Conservation (phyloP, 2,329 filamentous ascomycete genomes). For the Neofusicoccum sp. region DNA sequence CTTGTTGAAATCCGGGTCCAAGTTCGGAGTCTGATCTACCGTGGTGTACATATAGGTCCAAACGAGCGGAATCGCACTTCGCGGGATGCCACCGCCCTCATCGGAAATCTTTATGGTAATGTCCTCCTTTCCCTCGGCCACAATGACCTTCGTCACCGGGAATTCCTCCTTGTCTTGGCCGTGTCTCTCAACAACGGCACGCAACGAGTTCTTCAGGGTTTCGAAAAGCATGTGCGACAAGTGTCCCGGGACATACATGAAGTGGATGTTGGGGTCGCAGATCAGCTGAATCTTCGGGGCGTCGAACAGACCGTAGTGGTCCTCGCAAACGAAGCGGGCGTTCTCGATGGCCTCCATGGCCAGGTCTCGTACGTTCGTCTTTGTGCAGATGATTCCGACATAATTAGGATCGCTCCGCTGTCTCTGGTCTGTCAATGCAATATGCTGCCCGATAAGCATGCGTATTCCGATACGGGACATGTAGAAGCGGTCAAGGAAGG, state of each 20-base stretch:
- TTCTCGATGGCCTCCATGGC: slow-evolving; percentile 98
- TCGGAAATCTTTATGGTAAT: slow-evolving; percentile 99
- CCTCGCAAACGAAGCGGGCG: slow-evolving; percentile 97
- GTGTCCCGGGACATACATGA: slow-evolving; percentile 99
- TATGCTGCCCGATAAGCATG: slow-evolving; percentile 98
- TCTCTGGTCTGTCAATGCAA: slow-evolving; percentile 90
- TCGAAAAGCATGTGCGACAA: slow-evolving; percentile 99
- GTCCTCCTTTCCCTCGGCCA: slow-evolving; percentile 95
- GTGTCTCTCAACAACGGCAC: slow-evolving; percentile 93
- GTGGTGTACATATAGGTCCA: slow-evolving; percentile 99
- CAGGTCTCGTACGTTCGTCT: slow-evolving; percentile 92
- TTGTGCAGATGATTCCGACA: slow-evolving; percentile 98
- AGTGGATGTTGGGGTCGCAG: slow-evolving; percentile 89
- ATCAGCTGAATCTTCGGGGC: slow-evolving; percentile 95
- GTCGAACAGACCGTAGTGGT: slow-evolving; percentile 96
- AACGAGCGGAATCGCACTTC: slow-evolving; percentile 91
- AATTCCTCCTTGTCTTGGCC: slow-evolving; percentile 95
- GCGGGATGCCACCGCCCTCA: slow-evolving; percentile 91
- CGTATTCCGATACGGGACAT: slow-evolving; percentile 99
- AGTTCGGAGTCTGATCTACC: slow-evolving; percentile 88
- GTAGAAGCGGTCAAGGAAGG: slow-evolving; percentile 98
- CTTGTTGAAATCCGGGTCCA: slow-evolving; percentile 98
- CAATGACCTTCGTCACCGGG: slow-evolving; percentile 94
- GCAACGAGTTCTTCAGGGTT: slow-evolving; percentile 95
- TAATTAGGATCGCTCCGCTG: slow-evolving; percentile 88